Conservation (phyloP, 2,329 filamentous ascomycete genomes). For the Aspergillus alliaceus region DNA sequence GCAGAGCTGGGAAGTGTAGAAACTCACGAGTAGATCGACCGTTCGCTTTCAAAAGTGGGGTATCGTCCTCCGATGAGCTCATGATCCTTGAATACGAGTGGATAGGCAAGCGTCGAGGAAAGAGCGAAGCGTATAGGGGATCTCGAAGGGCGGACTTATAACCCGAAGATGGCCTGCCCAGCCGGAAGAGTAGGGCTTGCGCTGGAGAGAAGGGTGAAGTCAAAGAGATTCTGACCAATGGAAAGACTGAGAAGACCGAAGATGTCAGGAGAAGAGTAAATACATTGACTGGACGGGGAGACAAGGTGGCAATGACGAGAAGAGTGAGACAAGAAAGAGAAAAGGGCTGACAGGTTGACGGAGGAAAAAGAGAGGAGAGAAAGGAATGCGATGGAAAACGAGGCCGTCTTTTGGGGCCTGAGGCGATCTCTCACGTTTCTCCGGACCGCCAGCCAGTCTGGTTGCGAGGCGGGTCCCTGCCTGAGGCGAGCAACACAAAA, state of each 20-base stretch:
- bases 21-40: conserved; percentile 65
- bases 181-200: conserved; percentile 32
- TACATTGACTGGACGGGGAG: conserved; percentile 10
- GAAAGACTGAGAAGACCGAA: conserved; percentile 14
- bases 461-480: conserved; percentile 16
- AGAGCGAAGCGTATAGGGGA: conserved; percentile 16
- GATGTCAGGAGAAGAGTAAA: conserved; percentile 14
- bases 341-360: conserved; percentile 12
- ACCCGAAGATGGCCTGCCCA: conserved; percentile 24
- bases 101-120: conserved; percentile 11
- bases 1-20: conserved; percentile 14
- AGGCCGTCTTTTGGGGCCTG: conserved; percentile 29
- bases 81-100: conserved; percentile 38
- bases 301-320: conserved; percentile 1
- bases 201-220: conserved; percentile 34
- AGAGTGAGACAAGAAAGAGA: conserved; percentile 14
- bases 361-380: conserved; percentile 26
- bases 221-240: conserved; percentile 36
- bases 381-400: conserved; percentile 42
- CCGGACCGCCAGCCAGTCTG: conserved; percentile 19
- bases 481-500: conserved; percentile 17
- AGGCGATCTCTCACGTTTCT: conserved; percentile 26
- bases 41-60: conserved; percentile 69
- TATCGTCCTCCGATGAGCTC: conserved; percentile 77
- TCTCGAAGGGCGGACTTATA: conserved; percentile 11